These are phyloP conservation scores for Wickerhamiella infanticola DNA, from an alignment of 1,139 yeast species.

Conservation along the genomic window DNA sequence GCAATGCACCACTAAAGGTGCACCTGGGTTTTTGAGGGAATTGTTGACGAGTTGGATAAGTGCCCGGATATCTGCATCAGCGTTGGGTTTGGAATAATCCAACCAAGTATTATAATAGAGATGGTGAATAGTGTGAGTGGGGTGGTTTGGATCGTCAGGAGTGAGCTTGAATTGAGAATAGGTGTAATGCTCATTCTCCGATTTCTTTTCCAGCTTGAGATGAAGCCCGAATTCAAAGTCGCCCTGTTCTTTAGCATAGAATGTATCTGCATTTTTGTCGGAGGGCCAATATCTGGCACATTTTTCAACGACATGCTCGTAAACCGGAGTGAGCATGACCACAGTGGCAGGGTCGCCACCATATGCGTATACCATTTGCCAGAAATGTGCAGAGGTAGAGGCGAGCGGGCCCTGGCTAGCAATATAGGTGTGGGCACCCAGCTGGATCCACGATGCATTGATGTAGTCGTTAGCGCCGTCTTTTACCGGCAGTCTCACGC, in stretches of 20 bases:
- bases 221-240: conserved; percentile 12
- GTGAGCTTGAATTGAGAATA: conserved; percentile 8
- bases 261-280: conserved; percentile 7
- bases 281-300: conserved; percentile 60
- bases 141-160: conserved; percentile 9
- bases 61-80: conserved; percentile 27
- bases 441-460: conserved; percentile 32
- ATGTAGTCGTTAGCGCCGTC: conserved; percentile 27
- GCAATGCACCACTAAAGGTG: conserved; percentile 48
- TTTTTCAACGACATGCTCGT: conserved; percentile 44
- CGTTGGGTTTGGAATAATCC: conserved; percentile 35
- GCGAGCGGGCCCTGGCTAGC: conserved; percentile 63
- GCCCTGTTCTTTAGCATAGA: conserved; percentile 5
- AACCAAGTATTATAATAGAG: conserved; percentile 42
- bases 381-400: conserved; percentile 51
- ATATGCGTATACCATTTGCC: conserved; percentile 61
- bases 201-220: conserved; percentile 8
- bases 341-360: conserved; percentile 36
- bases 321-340: conserved; percentile 77
- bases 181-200: conserved; percentile 13
- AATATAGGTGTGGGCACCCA: conserved; percentile 26
- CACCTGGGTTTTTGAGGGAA: conserved; percentile 16
- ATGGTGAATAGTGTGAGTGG: conserved; percentile 34
- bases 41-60: conserved; percentile 22
- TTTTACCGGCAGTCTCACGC: conserved; percentile 32